Base-by-base conservation (phyloP, 345 rosid genomes). In the Acer campestre region DNA sequence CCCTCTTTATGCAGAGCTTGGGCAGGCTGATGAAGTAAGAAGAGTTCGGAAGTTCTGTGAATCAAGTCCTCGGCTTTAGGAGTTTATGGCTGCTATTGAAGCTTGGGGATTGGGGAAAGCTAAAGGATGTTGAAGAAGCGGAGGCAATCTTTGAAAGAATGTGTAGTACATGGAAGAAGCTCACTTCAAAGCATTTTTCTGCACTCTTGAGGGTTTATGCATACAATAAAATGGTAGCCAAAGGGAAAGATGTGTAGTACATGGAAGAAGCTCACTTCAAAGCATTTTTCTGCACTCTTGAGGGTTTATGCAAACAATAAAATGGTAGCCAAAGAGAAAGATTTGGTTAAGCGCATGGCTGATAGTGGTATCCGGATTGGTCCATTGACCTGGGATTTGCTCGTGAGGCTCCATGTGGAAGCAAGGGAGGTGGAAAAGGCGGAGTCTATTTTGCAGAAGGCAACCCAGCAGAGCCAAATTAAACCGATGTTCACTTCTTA, bases 51-150 rank as follows among this genome's bases (percentile, higher is more conserved):
- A 93, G 70, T 70, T 85, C 75, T 93, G 96, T 13, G 91, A 91
- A 80, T 65, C 85, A 61, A 86, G 76, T 3, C 98, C 98, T 46
- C 81, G 81, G 22, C 29, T 80, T 22, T 79, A 73, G 0, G 98
- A 93, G 74, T 90, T 83, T 55, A 51, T 82, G 20, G 90, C 98
- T 77, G 98, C 93, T 1, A 88, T 97, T 68, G 83, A 85, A 38
- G 98, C 98, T 13, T 97, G 91, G 90, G 99, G 98, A 56, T 13
- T 97, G 91, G 90, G 99, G 98, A 56, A 93, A 82, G 87, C 83
- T 94, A 70, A 76, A 87, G 13, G 85, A 86, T 75, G 56, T 94
- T 7, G 81, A 93, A 64, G 89, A 94, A 77, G 98, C 99, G 9
- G 98, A 97, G 85, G 98, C 85, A 11, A 85, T 88, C 27, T 94